Evolutionary conservation across 345 rosid genomes (phyloP).

Genomic region (Trapa bicornis): DNA sequence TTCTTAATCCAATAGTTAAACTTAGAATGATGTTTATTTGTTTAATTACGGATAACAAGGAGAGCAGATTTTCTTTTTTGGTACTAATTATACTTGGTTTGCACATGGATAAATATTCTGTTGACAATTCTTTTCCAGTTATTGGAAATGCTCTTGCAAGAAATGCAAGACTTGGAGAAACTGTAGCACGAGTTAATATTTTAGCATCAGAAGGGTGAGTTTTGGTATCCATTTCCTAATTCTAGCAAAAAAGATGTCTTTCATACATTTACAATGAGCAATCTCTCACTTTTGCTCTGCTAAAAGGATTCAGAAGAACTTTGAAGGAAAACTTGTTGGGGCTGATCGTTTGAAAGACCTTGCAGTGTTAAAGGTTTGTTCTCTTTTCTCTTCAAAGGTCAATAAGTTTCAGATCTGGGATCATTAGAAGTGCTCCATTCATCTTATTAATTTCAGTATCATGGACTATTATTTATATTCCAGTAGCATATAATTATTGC

Average conservation of each 20-base stretch:
- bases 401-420: not conserved
- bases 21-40: not conserved
- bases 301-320: conserved; percentile 77
- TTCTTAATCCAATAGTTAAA: not conserved
- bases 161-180: conserved; percentile 66
- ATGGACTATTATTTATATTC: not conserved
- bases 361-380: conserved; percentile 67
- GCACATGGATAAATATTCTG: not conserved
- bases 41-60: not conserved
- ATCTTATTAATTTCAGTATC: not conserved
- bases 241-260: not conserved
- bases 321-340: conserved; percentile 78
- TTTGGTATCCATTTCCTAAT: conserved; percentile 3
- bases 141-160: conserved; percentile 86
- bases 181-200: conserved; percentile 87
- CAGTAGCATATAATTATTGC: conserved; percentile 9
- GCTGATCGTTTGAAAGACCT: conserved; percentile 94
- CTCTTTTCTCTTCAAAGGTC: not conserved
- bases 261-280: not conserved
- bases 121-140: conserved; percentile 27
- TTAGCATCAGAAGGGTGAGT: conserved; percentile 87
- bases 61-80: not conserved
- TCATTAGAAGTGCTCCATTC: not conserved
- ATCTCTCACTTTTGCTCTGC: conserved; percentile 8
- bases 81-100: not conserved